Evolutionary conservation across 768 basidiomycete genomes (phyloP).

Genomic region (Erythrobasidium yunnanense): DNA sequence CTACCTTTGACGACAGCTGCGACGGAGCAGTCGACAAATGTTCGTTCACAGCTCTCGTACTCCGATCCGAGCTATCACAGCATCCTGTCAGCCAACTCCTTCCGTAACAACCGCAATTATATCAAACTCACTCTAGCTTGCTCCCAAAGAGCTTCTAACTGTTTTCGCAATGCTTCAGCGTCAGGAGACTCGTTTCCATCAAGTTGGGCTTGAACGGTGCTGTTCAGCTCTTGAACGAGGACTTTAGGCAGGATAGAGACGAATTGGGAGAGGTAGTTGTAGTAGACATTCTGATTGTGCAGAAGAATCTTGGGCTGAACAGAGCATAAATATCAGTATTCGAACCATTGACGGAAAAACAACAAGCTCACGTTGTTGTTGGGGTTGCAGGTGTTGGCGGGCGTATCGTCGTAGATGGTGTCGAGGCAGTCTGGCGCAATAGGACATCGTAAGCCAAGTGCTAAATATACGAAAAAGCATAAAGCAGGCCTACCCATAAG

Average conservation of each 20-base stretch:
- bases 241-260: conserved; percentile 11
- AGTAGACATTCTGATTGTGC: conserved; percentile 21
- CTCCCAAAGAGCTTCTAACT: conserved; percentile 14
- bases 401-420: conserved; percentile 14
- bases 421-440: conserved; percentile 22
- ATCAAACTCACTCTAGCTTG: not conserved
- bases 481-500: not conserved
- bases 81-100: not conserved
- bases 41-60: conserved; percentile 14
- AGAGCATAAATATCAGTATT: not conserved
- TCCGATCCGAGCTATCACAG: not conserved
- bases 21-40: conserved; percentile 8
- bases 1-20: not conserved
- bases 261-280: conserved; percentile 25
- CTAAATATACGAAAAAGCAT: too few species aligned
- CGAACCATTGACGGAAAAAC: not conserved
- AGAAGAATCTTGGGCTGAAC: conserved; percentile 8
- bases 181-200: not conserved
- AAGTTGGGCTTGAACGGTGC: conserved; percentile 14
- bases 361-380: conserved; percentile 9
- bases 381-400: conserved; percentile 12
- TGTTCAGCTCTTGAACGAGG: conserved; percentile 15
- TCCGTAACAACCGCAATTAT: not conserved
- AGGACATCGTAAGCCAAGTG: too few species aligned
- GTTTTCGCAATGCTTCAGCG: conserved; percentile 4